A percentile compares a stretch with the other conserved stretches of the same genome.
Conservation (phyloP, 805 yeast genomes). For the Cyberlindnera misumaiensis region DNA sequence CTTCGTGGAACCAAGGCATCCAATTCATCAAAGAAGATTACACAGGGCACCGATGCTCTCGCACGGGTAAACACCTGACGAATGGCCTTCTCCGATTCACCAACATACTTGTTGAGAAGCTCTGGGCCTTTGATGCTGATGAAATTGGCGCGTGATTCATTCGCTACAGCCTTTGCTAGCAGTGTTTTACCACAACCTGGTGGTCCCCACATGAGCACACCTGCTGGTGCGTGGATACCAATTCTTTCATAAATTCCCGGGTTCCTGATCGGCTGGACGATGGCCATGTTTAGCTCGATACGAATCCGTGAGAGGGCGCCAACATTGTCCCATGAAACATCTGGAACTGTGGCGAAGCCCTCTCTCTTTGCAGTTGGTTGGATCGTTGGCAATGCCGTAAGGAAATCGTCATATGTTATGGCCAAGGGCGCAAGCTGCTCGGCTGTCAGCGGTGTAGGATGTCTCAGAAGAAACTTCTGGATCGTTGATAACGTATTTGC, state of each 20-base stretch:
- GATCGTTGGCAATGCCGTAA: constrained; percentile 80
- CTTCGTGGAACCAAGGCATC: constrained; percentile 95
- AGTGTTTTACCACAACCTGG: constrained; percentile 99
- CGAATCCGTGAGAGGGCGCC: constrained; percentile 82
- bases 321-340: constrained; percentile 91
- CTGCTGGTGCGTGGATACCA: constrained; percentile 95
- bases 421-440: constrained; percentile 72
- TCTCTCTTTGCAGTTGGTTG: constrained; percentile 98
- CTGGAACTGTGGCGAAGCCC: constrained; percentile 98
- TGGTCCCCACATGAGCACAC: constrained; percentile 97
- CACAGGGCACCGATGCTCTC: constrained; percentile 88
- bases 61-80: constrained; percentile 92
- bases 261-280: constrained; percentile 90
- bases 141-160: constrained; percentile 93
- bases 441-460: constrained; percentile 72
- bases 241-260: constrained; percentile 87
- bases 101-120: constrained; percentile 87
- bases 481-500: constrained; percentile 48
- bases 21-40: constrained; percentile 90
- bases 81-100: constrained; percentile 91
- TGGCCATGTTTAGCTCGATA: constrained; percentile 92
- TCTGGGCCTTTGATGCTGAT: constrained; percentile 97
- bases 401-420: constrained; percentile 73
- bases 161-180: constrained; percentile 95
- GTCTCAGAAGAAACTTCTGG: constrained; percentile 62